These are phyloP conservation scores for Apocynum venetum DNA, from an alignment of 257 asterid species.

Conservation along the genomic window DNA sequence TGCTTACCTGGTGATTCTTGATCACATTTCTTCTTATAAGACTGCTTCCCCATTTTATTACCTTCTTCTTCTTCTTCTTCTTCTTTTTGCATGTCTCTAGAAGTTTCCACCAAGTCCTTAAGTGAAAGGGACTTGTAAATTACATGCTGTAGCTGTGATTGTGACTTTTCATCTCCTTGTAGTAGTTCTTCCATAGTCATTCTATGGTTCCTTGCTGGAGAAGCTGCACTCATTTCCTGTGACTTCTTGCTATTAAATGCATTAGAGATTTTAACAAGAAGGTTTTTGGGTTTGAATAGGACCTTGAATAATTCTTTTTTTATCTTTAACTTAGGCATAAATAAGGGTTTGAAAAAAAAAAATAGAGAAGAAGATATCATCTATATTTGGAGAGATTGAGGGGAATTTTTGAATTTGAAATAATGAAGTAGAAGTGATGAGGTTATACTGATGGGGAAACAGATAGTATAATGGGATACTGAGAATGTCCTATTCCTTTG, in stretches of 20 bases:
- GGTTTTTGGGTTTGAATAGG: neutral
- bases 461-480: neutral
- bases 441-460: neutral
- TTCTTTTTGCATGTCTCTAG: neutral
- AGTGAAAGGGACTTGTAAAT: slow-evolving; percentile 16
- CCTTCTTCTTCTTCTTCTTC: neutral
- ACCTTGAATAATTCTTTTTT: neutral
- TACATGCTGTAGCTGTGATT: neutral
- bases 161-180: neutral
- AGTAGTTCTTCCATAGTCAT: neutral
- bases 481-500: neutral
- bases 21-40: neutral
- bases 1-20: neutral
- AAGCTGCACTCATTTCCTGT: neutral
- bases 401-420: neutral
- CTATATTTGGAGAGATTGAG: neutral
- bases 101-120: neutral
- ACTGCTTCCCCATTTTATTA: neutral
- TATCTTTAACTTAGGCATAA: slow-evolving; percentile 4
- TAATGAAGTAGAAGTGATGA: neutral
- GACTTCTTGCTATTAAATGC: slow-evolving; percentile 27
- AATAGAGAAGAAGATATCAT: too few relatives aligned
- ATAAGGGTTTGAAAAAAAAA: neutral
- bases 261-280: slow-evolving; percentile 17
- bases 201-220: neutral